Evolutionary conservation across 2,329 filamentous ascomycete genomes (phyloP), one percentile per base, ranked within the genome.

Genomic region (Coniochaeta pulveracea): DNA sequence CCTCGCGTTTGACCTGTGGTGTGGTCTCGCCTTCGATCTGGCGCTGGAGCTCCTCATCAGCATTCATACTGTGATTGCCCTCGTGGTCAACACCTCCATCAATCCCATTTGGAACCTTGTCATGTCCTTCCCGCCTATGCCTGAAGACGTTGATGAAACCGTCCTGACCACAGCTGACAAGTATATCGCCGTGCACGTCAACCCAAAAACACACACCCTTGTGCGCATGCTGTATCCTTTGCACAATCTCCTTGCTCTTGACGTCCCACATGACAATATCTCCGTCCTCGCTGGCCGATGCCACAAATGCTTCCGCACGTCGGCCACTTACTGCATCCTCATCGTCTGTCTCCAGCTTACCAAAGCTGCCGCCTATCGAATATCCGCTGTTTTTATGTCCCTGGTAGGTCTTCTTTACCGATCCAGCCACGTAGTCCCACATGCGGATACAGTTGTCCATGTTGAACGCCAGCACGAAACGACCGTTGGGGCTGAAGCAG

Each of bases 371-470:
- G 3, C 75, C 75, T n/a, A 96, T 68, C 43, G 85, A 89, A 57
- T 82, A 96, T 40, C 79, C 79, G 35, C 75, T 68, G 54, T 98
- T 98, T 35, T 64, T 61, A 49, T 96, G 91, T 1, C 91, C 91
- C 53, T 95, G 86, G 56, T 96, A 98, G 10, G 91, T 98, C 66
- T 98, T 98, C 48, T 94, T 80, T 45, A 91, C 91, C 18, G 78
- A 76, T 23, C 89, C 89, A 23, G 85, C 76, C 7, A 93, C 81
- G 52, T 96, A 98, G 55, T 95, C 84, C 91, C 91, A 98, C 15
- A 98, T 64, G 3, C 91, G 77, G 29, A 98, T 72, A 51, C 83
- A 89, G 39, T 79, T 83, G 61, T 98, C 91, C 43, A 95, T 69
- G 41, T 85, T 94, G 57, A 83, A 94, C 10, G 91, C 89, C 3